Base-by-base conservation (phyloP, 768 basidiomycete species). In the Omphalotus guepiniiformis region DNA sequence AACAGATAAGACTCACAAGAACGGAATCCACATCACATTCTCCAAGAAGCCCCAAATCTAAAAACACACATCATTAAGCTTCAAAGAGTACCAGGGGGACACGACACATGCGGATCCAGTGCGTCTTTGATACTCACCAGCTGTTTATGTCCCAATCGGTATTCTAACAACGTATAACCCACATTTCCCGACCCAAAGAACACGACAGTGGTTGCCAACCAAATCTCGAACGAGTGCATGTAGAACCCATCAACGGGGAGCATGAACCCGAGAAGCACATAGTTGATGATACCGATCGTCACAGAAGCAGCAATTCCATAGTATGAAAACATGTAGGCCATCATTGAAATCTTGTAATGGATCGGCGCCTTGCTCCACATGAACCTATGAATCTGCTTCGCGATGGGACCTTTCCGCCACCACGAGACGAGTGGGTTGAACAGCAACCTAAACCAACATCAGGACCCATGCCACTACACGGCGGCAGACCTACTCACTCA, bases 361-460 rank as follows among this genome's bases (percentile, higher is more conserved):
- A 88, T 67, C 1, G 88, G 88, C 8, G 85, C 85, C 11, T 60
- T 67, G 1, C 78, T 82, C 88, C 88, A 90, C 47, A 90, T 59
- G 64, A 90, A 90, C 45, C 61, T 70, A 55, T 83, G 83, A n/a
- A 90, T 78, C 60, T 86, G 84, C 40, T 70, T 64, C 30, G 82
- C 85, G 60, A 95, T 80, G 1, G 92, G 92, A 0, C 92, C 92
- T 47, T 75, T 74, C 32, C 73, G 67, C 73, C 76, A 82, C 91
- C 90, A 93, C 39, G 83, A 64, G 27, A 78, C 67, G 45, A 93
- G 53, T 1, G 92, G 93, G 58, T 92, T 83, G 75, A 94, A 93
- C 29, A 93, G 70, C 42, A 94, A 70, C 63, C 83, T 83, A 52
- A 25, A n/a, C 38, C n/a, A n/a, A n/a, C n/a, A n/a, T n/a, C n/a